Conservation (phyloP, 2,329 filamentous ascomycete species). For the Incumbomyces delicatus region DNA sequence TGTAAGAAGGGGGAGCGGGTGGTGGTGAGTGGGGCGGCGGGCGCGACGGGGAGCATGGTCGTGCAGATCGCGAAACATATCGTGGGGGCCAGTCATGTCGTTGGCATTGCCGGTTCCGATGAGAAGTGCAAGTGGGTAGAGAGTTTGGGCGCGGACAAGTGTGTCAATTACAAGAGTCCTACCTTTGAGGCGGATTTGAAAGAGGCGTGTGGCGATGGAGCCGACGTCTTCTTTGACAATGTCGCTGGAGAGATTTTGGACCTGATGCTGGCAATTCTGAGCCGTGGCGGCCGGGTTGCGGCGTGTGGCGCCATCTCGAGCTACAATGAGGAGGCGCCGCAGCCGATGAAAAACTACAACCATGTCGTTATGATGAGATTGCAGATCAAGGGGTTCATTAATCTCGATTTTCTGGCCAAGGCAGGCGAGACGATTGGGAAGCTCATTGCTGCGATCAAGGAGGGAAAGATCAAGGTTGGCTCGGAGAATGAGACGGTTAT, state of each 20-base stretch:
- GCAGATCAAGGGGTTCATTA: constrained; percentile 19
- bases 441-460: constrained; percentile 60
- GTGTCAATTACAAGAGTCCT: constrained; percentile 59
- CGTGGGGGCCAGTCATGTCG: constrained; percentile 49
- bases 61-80: constrained; percentile 42
- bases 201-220: constrained; percentile 24
- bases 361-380: constrained; percentile 37
- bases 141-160: constrained; percentile 49
- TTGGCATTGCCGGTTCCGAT: constrained; percentile 56
- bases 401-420: constrained; percentile 50
- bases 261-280: constrained; percentile 14
- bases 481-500: constrained; percentile 43
- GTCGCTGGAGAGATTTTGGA: constrained; percentile 21
- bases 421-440: constrained; percentile 49
- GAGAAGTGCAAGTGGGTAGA: constrained; percentile 60
- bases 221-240: constrained; percentile 66
- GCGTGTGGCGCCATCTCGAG: constrained; percentile 56
- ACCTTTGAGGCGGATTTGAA: constrained; percentile 41
- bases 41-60: constrained; percentile 63
- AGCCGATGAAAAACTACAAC: constrained; percentile 32
- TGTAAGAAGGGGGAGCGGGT: constrained; percentile 62
- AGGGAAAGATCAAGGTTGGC: constrained; percentile 54
- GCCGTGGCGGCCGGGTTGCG: constrained; percentile 10
- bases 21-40: constrained; percentile 67
- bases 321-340: constrained; percentile 19